Evolutionary conservation across 1,139 yeast genomes (phyloP).

Genomic region (Lodderomyces orthopsilosis): DNA sequence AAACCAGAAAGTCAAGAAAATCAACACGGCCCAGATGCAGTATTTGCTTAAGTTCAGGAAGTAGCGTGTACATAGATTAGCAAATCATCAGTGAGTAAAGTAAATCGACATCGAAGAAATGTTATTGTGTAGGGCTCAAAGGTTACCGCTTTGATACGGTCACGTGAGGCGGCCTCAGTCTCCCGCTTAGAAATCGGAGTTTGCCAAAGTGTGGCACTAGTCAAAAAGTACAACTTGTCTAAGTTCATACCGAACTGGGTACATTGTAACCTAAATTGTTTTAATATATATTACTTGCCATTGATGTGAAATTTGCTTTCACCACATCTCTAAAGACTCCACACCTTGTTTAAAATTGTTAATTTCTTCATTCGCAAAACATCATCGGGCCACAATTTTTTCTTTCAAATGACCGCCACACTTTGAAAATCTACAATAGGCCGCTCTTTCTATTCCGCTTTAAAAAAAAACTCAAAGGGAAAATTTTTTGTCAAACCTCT

Average conservation of each 20-base stretch:
- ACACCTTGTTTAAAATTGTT: not conserved
- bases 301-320: no score
- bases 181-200: not conserved
- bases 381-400: conserved; percentile 2
- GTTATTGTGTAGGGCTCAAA: no score
- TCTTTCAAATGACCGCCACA: conserved; percentile 1
- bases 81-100: not conserved
- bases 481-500: not conserved
- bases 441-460: not conserved
- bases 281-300: no score
- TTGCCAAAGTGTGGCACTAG: not conserved
- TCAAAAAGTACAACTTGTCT: not conserved
- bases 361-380: not conserved
- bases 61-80: not conserved
- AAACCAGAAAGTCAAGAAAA: not conserved
- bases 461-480: not conserved
- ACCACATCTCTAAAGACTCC: no score
- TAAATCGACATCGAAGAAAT: no score
- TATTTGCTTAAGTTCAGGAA: not conserved
- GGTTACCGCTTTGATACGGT: not conserved
- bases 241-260: no score
- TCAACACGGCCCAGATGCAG: not conserved
- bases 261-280: no score
- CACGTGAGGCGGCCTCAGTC: not conserved
- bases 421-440: not conserved